Conservation (phyloP, 352 stramenopile genomes). For the Phytophthora sp. region DNA sequence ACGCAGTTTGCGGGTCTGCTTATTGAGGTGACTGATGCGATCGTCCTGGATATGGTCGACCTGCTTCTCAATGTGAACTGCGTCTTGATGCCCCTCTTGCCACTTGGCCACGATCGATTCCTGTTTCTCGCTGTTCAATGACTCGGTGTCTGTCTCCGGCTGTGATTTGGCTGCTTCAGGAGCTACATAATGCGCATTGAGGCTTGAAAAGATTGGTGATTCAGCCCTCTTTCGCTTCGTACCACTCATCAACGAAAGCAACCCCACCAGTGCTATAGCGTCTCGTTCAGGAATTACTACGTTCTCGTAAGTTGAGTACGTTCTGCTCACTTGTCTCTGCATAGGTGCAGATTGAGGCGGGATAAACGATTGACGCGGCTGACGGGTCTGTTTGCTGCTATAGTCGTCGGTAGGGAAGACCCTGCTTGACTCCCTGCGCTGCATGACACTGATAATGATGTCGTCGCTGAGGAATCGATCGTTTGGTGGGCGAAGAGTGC, state of each 20-base stretch:
- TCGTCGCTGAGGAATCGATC: constrained; percentile 13
- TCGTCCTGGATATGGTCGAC: background rate
- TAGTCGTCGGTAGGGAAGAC: background rate
- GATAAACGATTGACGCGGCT: background rate
- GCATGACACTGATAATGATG: constrained; percentile 13
- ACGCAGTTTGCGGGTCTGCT: constrained; percentile 14
- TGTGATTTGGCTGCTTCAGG: background rate
- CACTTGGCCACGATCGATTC: background rate
- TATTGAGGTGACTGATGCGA: constrained; percentile 9
- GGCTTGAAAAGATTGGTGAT: background rate
- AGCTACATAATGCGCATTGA: background rate
- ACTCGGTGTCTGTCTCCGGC: constrained; percentile 23
- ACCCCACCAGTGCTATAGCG: constrained; percentile 11
- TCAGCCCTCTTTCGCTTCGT: constrained; percentile 11
- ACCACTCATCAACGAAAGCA: constrained; percentile 12
- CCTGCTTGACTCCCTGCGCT: constrained; percentile 4
- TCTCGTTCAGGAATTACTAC: constrained; percentile 15
- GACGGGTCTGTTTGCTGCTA: background rate
- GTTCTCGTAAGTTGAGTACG: too few relatives aligned
- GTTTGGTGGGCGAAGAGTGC: constrained; percentile 21
- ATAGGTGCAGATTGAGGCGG: background rate
- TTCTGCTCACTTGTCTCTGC: background rate
- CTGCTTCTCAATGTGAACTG: constrained; percentile 7
- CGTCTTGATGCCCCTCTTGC: background rate
- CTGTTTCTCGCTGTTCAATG: constrained; percentile 15